Percentiles rank a stretch among this genome's conserved stretches.
phyloP scores from a whole-genome alignment of 495 filamentous ascomycete genomes.

The Tuber microsphaerosporum region DNA sequence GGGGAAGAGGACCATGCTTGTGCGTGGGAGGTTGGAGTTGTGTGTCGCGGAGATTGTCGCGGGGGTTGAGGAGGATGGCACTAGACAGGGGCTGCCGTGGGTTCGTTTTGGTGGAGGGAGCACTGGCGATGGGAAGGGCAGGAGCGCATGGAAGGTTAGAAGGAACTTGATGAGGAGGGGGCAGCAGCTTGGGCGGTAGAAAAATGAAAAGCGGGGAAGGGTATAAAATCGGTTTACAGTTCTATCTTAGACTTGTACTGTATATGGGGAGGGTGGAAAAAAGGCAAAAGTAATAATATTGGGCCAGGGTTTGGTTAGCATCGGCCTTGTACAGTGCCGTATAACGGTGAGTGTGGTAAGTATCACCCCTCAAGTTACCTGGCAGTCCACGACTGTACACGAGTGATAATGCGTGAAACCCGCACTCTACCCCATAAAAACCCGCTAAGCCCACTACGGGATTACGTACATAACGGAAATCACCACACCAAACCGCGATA shows the following conservation, averaged over 20 bases:
- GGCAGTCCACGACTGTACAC: not conserved
- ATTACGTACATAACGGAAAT: too few species aligned
- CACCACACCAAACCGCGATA: too few species aligned
- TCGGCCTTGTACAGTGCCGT: not conserved
- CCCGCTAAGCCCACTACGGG: too few species aligned
- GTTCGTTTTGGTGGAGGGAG: conserved; percentile 25
- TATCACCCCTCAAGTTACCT: not conserved
- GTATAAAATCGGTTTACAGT: not conserved
- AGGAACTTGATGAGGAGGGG: conserved; percentile 42
- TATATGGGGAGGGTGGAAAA: not conserved
- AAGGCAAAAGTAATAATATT: not conserved
- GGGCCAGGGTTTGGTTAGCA: not conserved
- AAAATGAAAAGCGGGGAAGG: not conserved
- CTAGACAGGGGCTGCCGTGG: conserved; percentile 35
- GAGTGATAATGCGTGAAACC: not conserved
- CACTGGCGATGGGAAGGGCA: conserved; percentile 29
- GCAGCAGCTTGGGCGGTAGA: conserved; percentile 17
- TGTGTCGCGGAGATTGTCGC: conserved; percentile 25
- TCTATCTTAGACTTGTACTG: not conserved
- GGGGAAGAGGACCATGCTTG: conserved; percentile 46
- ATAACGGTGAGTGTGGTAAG: not conserved
- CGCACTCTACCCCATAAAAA: too few species aligned
- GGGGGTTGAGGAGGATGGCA: conserved; percentile 15
- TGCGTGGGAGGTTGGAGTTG: conserved; percentile 48
- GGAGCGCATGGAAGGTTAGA: conserved; percentile 40